Evolutionary conservation across 805 yeast genomes (phyloP).

Genomic region (Myxozyma nipponensis): DNA sequence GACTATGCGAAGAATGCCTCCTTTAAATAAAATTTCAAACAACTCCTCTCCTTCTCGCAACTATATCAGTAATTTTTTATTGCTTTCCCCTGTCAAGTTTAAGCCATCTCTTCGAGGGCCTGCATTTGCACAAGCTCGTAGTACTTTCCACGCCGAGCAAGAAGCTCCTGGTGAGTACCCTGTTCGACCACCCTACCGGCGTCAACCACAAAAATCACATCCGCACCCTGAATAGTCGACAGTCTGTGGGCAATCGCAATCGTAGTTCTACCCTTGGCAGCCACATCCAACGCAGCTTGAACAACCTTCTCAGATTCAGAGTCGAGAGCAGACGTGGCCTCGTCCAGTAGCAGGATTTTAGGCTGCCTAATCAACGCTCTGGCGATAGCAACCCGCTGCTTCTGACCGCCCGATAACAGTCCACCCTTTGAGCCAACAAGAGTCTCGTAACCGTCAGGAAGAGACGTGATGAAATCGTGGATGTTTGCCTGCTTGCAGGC

Average conservation of each 20-base stretch:
- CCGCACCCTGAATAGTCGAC: conserved; percentile 54
- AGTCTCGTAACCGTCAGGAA: conserved; percentile 52
- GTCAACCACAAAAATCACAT: conserved; percentile 50
- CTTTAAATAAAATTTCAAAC: too few relatives aligned
- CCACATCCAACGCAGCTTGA: conserved; percentile 56
- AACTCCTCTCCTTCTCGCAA: too few relatives aligned
- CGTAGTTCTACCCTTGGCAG: conserved; percentile 62
- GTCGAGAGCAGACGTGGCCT: conserved; percentile 53
- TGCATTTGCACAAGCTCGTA: conserved; percentile 42
- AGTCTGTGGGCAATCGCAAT: conserved; percentile 74
- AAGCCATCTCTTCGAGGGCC: conserved; percentile 45
- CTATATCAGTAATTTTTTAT: too few relatives aligned
- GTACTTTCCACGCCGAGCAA: conserved; percentile 39
- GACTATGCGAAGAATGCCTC: too few relatives aligned
- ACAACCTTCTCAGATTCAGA: conserved; percentile 63
- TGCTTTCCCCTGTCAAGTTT: too few relatives aligned
- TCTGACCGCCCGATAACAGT: conserved; percentile 60
- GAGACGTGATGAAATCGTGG: conserved; percentile 45
- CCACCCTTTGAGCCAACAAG: conserved; percentile 50
- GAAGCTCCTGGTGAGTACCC: conserved; percentile 46
- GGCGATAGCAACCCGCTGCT: conserved; percentile 62
- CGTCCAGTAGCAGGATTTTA: conserved; percentile 53
- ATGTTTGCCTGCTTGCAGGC: conserved; percentile 55
- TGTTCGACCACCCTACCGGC: conserved; percentile 54
- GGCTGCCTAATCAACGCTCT: conserved; percentile 59